phyloP scores from a whole-genome alignment of 768 basidiomycete species.

The Agaricus sinodeliciosus region DNA sequence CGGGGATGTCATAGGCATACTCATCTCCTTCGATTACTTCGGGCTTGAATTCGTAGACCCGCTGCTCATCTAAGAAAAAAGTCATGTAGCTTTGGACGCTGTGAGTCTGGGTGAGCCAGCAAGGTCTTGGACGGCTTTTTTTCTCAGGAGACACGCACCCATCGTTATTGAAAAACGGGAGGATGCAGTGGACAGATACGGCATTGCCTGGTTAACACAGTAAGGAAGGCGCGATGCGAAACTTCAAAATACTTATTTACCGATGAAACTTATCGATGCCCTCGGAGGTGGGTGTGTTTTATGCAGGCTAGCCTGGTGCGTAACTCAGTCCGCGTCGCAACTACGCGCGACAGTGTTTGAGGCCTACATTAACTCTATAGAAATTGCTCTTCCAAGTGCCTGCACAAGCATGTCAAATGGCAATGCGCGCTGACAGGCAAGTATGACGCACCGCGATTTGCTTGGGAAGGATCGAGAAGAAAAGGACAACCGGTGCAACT shows the following conservation, averaged over 20 bases:
- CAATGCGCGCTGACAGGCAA: not conserved
- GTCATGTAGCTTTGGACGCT: conserved; percentile 1
- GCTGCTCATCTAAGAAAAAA: not conserved
- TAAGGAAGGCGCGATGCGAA: not conserved
- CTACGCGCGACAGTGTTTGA: not conserved
- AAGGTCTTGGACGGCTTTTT: not conserved
- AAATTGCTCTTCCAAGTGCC: conserved; percentile 1
- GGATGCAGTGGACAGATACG: conserved; percentile 6
- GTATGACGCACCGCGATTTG: not conserved
- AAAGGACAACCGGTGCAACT: not conserved
- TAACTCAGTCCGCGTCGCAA: not conserved
- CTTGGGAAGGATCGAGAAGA: not conserved
- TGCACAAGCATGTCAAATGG: not conserved
- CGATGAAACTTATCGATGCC: not conserved
- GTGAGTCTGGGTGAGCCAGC: not conserved
- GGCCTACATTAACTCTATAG: not conserved
- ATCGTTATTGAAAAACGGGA: not conserved
- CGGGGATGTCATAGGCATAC: conserved; percentile 2
- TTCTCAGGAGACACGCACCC: not conserved
- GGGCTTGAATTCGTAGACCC: not conserved
- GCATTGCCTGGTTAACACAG: not conserved
- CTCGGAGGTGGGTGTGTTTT: not conserved
- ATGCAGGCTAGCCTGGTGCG: not conserved
- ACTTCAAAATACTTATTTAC: not conserved
- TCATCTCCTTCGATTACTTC: not conserved